Evolutionary conservation across 2,329 filamentous ascomycete species (phyloP), one percentile per base, ranked within the genome.

Genomic region (Alternaria alternata): DNA sequence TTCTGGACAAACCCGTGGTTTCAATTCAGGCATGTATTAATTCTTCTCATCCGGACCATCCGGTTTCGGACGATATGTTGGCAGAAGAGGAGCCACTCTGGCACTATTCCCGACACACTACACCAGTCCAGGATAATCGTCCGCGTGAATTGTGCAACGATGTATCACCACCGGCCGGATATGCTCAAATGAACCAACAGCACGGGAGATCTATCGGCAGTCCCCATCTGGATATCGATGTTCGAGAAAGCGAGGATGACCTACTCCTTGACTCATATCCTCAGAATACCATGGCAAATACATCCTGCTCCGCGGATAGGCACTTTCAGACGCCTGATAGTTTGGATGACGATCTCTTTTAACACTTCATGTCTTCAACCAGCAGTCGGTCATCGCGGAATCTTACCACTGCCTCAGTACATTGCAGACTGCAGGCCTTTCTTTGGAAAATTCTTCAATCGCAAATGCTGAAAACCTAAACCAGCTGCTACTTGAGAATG

Each of bases 31-130:
- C 57, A 18, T 64, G 62, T 20, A 11, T 66, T 9, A 20, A 36
- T 36, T 36, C 36, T 30, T 6, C 51, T 24, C 11, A 56, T 2
- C 16, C 42, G 7, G 39, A 18, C 22, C 11, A 30, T 11, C 28
- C 52, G 8, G 42, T 52, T 16, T 55, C 51, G 9, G 63, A 62
- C 8, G 63, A 67, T 14, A 62, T 67, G 47, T 43, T 64, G 32
- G 61, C 56, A 12, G 55, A 59, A 24, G 38, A 52, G 41, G 39
- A 46, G 16, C 20, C 48, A 18, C 6, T 7, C 4, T 32, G 32
- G 41, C 20, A 24, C 5, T 12, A 39, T 30, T 12, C 11, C 22
- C 5, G 47, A 7, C 24, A 6, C 22, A 28, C 34, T 38, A 52
- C 26, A 44, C 11, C 14, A 16, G 36, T 38, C 20, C 7, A 49